A percentile compares a stretch with the other conserved stretches of the same genome.
Evolutionary conservation across 169 alveolate genomes (phyloP).

Genomic region (Babesia caballi): DNA sequence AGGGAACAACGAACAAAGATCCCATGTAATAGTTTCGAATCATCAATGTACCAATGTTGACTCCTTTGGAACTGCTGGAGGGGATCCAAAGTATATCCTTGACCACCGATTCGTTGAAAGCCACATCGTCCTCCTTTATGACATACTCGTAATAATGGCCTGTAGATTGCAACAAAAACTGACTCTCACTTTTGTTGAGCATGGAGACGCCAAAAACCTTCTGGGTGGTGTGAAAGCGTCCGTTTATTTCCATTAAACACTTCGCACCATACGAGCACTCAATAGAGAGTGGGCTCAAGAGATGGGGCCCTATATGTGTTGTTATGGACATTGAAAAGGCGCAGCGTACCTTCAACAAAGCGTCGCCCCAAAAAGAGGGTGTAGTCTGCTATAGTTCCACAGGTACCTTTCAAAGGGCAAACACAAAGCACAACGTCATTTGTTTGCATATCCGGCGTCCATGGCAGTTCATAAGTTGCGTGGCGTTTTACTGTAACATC

Average conservation of each 20-base stretch:
- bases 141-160: neutral
- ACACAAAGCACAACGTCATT: constrained; percentile 24
- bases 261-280: constrained; percentile 28
- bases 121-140: neutral
- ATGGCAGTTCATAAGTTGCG: neutral
- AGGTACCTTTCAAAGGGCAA: neutral
- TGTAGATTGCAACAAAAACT: neutral
- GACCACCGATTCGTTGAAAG: neutral
- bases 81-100: neutral
- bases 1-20: neutral
- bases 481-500: neutral
- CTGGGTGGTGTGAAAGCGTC: neutral
- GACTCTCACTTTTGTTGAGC: neutral
- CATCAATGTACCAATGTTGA: neutral
- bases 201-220: neutral
- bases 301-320: constrained; percentile 9
- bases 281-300: neutral
- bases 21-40: neutral
- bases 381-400: constrained; percentile 4
- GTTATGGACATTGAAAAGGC: too few relatives aligned
- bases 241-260: constrained; percentile 27
- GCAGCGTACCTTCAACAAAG: constrained; percentile 24
- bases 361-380: neutral
- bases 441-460: neutral
- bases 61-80: neutral